A percentile compares a stretch with the other conserved stretches of the same genome.
phyloP scores from a whole-genome alignment of 306 rosid genomes.

The Prunus fruticosa region DNA sequence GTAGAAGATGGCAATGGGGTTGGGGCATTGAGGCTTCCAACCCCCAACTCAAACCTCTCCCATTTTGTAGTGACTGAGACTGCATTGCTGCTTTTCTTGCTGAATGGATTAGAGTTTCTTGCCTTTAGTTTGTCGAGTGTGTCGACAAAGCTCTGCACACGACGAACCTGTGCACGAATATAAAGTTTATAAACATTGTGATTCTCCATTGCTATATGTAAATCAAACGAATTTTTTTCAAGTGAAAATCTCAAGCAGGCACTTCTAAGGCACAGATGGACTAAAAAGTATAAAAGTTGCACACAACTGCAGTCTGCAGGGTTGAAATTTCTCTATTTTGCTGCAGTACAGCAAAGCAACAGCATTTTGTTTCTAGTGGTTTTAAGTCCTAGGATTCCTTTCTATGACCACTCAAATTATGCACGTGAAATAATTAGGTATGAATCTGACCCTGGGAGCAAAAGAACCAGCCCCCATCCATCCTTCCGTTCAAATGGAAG shows the following conservation, averaged over 20 bases:
- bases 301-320: not conserved
- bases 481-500: not conserved
- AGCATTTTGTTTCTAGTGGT: not conserved
- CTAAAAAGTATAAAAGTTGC: not conserved
- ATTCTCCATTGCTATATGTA: not conserved
- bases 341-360: not conserved
- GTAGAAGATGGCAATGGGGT: conserved; percentile 24
- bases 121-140: conserved; percentile 55
- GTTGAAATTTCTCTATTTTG: not conserved
- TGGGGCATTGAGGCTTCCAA: conserved; percentile 36
- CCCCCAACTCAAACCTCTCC: conserved; percentile 57
- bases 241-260: not conserved
- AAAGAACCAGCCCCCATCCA: not conserved
- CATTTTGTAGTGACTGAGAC: conserved; percentile 42
- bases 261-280: not conserved
- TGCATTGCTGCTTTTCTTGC: conserved; percentile 24
- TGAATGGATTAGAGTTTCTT: conserved; percentile 34
- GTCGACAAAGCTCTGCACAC: conserved; percentile 62
- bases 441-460: not conserved
- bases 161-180: conserved; percentile 45
- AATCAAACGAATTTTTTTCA: not conserved
- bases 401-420: not conserved
- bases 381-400: conserved; percentile 6
- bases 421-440: not conserved
- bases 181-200: not conserved